phyloP scores from a whole-genome alignment of 768 basidiomycete genomes.

The Podaxis sp. region DNA sequence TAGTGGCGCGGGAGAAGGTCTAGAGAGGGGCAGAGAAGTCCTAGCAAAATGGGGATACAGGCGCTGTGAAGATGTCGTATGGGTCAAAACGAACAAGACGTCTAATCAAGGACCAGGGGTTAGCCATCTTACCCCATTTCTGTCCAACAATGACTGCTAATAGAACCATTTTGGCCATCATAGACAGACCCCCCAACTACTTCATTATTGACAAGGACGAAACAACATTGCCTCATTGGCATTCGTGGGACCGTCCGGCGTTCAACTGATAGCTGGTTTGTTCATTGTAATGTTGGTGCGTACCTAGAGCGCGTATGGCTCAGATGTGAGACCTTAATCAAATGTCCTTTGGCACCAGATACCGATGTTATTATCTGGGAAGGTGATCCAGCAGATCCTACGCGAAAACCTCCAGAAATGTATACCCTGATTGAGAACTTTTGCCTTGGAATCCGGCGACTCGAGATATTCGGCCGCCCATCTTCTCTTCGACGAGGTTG shows the following conservation, averaged over 20 bases:
- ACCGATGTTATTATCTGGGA: conserved; percentile 98
- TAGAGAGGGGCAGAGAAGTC: conserved; percentile 89
- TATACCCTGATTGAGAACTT: conserved; percentile 97
- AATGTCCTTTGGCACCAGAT: conserved; percentile 44
- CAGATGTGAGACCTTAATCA: neutral
- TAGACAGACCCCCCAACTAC: conserved; percentile 86
- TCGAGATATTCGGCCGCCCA: conserved; percentile 84
- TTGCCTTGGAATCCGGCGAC: conserved; percentile 87
- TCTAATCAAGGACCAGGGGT: conserved; percentile 77
- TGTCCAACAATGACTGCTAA: conserved; percentile 3
- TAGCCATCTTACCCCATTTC: conserved; percentile 26
- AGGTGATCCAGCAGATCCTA: conserved; percentile 82
- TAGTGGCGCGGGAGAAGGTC: conserved; percentile 82
- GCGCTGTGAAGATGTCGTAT: conserved; percentile 96
- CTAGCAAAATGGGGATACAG: conserved; percentile 94
- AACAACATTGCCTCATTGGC: conserved; percentile 96
- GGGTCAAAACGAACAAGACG: conserved; percentile 89
- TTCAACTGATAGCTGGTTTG: conserved; percentile 94
- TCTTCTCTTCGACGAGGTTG: conserved; percentile 82
- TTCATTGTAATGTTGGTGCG: conserved; percentile 96
- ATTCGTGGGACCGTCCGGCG: conserved; percentile 95
- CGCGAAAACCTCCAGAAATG: conserved; percentile 90
- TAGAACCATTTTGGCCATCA: conserved; percentile 16
- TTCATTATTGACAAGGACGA: conserved; percentile 83
- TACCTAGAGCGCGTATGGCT: conserved; percentile 2